phyloP scores from a whole-genome alignment of 176 grass and related monocot genomes.

The Otatea glauca region DNA sequence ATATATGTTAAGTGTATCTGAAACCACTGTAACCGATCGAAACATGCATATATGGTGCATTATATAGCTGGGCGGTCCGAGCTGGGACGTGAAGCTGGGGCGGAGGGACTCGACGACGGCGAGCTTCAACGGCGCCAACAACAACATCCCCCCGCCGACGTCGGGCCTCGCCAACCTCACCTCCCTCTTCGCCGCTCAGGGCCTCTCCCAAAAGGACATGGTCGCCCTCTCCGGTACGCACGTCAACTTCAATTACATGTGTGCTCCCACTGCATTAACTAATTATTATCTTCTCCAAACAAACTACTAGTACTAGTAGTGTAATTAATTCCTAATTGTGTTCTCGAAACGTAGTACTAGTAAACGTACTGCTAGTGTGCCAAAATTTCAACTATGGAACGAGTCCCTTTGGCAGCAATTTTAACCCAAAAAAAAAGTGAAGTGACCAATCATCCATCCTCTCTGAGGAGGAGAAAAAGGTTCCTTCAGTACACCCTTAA shows the following conservation, averaged over 20 bases:
- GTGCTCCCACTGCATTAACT: neutral
- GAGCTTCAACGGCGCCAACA: constrained; percentile 53
- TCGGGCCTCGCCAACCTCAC: constrained; percentile 56
- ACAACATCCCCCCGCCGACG: constrained; percentile 63
- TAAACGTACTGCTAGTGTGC: too few relatives aligned
- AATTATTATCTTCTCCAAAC: too few relatives aligned
- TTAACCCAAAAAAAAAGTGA: neutral
- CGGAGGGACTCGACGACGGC: constrained; percentile 75
- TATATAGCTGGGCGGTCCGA: constrained; percentile 61
- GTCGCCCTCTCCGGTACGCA: constrained; percentile 67
- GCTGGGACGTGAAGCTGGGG: constrained; percentile 67
- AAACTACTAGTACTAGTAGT: too few relatives aligned
- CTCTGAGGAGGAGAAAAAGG: neutral
- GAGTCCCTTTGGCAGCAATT: too few relatives aligned
- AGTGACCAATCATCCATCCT: neutral
- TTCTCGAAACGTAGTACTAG: too few relatives aligned
- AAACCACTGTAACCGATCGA: too few relatives aligned
- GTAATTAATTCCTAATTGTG: too few relatives aligned
- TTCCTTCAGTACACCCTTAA: too few relatives aligned
- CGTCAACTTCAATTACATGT: too few relatives aligned
- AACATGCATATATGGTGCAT: neutral
- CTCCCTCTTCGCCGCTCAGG: constrained; percentile 63
- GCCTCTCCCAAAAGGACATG: constrained; percentile 66
- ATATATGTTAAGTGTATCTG: too few relatives aligned
- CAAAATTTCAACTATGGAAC: too few relatives aligned